phyloP scores from a whole-genome alignment of 2,329 filamentous ascomycete species.

The Aspergillus brasiliensis region DNA sequence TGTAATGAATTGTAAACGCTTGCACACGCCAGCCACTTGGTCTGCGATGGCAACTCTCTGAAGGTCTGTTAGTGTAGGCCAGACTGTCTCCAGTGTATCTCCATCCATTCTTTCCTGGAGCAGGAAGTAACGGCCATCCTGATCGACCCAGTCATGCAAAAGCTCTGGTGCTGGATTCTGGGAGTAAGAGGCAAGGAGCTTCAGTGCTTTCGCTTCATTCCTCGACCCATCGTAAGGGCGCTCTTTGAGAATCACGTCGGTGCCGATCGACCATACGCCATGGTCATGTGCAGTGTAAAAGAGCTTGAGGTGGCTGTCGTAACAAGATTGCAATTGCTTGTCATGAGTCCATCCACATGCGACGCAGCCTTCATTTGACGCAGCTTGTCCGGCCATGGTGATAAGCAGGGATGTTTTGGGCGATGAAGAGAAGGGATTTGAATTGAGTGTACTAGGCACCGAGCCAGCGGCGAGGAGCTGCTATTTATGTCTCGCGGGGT shows the following conservation, averaged over 20 bases:
- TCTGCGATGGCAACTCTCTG: constrained; percentile 21
- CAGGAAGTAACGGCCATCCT: constrained; percentile 19
- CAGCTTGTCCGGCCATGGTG: no score
- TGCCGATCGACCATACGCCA: constrained; percentile 22
- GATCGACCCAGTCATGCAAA: constrained; percentile 22
- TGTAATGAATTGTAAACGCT: constrained; percentile 15
- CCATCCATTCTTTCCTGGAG: constrained; percentile 17
- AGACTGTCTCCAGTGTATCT: constrained; percentile 21
- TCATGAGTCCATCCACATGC: background rate
- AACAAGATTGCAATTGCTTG: constrained; percentile 15
- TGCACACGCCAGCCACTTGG: constrained; percentile 18
- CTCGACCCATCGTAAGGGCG: constrained; percentile 19
- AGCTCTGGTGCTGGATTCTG: constrained; percentile 19
- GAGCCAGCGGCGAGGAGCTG: no score
- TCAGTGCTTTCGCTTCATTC: constrained; percentile 13
- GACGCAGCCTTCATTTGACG: background rate
- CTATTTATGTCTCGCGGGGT: no score
- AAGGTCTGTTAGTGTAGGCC: constrained; percentile 16
- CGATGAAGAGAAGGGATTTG: no score
- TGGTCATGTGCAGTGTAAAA: constrained; percentile 16
- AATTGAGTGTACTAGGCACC: no score
- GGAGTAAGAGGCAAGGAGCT: constrained; percentile 9
- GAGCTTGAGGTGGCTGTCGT: constrained; percentile 21
- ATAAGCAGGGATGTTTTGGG: no score
- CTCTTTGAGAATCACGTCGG: constrained; percentile 25